A percentile compares a stretch with the other conserved stretches of the same genome.
Conservation (phyloP, 2,329 filamentous ascomycete genomes). For the Pseudogymnoascus sp. region DNA sequence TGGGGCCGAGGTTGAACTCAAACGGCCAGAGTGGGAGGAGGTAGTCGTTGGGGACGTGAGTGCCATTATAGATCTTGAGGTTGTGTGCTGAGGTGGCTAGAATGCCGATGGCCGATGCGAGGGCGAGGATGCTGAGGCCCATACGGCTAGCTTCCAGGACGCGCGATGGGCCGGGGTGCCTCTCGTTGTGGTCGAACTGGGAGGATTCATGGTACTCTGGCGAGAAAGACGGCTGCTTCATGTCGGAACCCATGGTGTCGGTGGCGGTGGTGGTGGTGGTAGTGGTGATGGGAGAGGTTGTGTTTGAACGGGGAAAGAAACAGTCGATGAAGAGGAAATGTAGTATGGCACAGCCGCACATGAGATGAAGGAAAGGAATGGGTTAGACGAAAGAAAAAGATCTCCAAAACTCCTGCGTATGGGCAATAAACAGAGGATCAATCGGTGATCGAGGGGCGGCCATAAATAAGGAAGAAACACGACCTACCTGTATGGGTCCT, state of each 20-base stretch:
- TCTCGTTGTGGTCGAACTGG: conserved; percentile 5
- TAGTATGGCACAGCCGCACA: conserved; percentile 22
- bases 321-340: conserved; percentile 14
- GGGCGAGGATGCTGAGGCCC: conserved; percentile 42
- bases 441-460: conserved; percentile 5
- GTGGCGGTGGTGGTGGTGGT: background rate
- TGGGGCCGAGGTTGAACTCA: conserved; percentile 50
- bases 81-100: conserved; percentile 49
- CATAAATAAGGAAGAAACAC: conserved; percentile 10
- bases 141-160: conserved; percentile 39
- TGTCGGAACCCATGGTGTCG: conserved; percentile 2
- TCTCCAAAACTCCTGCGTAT: conserved; percentile 1
- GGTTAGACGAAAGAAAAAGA: conserved; percentile 14
- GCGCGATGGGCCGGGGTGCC: conserved; percentile 29
- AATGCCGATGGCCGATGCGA: conserved; percentile 45
- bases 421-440: background rate
- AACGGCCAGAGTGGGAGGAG: conserved; percentile 52
- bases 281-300: background rate
- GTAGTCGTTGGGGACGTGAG: conserved; percentile 41
- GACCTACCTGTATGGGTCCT: background rate
- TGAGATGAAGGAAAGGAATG: conserved; percentile 13
- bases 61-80: conserved; percentile 48
- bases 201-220: conserved; percentile 10
- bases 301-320: background rate
- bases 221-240: background rate